Percentiles rank a stretch among this genome's conserved stretches.
These are phyloP conservation scores for Nepenthes gracilis DNA, from an alignment of 148 eudicot genomes.

Conservation along the genomic window DNA sequence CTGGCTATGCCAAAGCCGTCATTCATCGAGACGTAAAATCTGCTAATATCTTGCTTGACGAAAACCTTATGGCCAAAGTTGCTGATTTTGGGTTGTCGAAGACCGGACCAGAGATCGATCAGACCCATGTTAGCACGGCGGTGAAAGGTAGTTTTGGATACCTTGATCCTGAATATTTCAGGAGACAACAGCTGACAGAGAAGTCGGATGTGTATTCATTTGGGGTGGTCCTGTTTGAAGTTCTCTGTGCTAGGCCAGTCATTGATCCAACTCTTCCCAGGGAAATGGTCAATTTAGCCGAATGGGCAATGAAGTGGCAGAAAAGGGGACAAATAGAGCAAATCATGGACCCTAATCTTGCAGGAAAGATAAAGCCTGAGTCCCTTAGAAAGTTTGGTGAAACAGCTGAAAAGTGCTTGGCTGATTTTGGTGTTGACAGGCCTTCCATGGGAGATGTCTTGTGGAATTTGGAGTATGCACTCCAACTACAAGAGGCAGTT, in stretches of 20 bases:
- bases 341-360: constrained; percentile 54
- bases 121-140: constrained; percentile 94
- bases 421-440: constrained; percentile 81
- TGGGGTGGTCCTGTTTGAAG: constrained; percentile 85
- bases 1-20: constrained; percentile 77
- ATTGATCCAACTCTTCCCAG: constrained; percentile 85
- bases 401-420: constrained; percentile 89
- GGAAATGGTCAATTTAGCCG: constrained; percentile 85
- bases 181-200: constrained; percentile 85
- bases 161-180: constrained; percentile 86
- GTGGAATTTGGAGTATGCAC: constrained; percentile 85
- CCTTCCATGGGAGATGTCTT: constrained; percentile 95
- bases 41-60: constrained; percentile 85
- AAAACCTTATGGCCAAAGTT: constrained; percentile 79
- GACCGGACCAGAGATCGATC: constrained; percentile 84
- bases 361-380: constrained; percentile 52
- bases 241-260: constrained; percentile 84
- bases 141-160: constrained; percentile 97
- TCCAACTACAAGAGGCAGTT: constrained; percentile 75
- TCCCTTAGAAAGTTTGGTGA: constrained; percentile 80
- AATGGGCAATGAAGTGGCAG: constrained; percentile 92
- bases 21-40: constrained; percentile 95
- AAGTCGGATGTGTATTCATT: constrained; percentile 94
- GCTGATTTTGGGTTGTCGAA: constrained; percentile 94
- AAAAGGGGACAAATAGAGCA: constrained; percentile 74